phyloP scores from a whole-genome alignment of 2,329 filamentous ascomycete genomes.

The Beauveria pseudobassiana region DNA sequence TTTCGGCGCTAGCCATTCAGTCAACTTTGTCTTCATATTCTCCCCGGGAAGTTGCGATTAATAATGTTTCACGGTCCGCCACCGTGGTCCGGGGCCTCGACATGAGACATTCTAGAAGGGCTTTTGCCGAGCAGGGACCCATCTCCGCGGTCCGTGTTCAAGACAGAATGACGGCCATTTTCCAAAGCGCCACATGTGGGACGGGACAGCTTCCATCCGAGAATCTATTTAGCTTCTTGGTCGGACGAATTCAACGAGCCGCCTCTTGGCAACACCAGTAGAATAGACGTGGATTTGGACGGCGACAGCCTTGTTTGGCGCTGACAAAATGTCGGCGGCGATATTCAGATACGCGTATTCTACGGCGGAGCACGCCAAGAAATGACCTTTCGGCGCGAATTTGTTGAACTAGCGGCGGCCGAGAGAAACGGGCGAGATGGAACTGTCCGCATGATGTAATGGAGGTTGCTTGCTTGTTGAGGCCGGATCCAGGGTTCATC shows the following conservation, averaged over 20 bases:
- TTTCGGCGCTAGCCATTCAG: background rate
- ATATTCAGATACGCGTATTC: background rate
- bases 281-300: background rate
- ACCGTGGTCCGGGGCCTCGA: no score
- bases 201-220: conserved; percentile 1
- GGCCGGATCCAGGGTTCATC: no score
- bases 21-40: background rate
- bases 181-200: no score
- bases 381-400: background rate
- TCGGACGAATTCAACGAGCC: background rate
- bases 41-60: background rate
- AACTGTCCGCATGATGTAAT: no score
- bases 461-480: no score
- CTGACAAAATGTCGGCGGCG: background rate
- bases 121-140: no score
- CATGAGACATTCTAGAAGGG: conserved; percentile 4
- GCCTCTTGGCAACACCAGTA: background rate
- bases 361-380: background rate
- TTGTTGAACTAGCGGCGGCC: no score
- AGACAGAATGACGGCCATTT: background rate
- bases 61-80: background rate
- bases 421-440: no score
- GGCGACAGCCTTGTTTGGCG: background rate
- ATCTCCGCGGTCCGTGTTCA: background rate
- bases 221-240: background rate